These are phyloP conservation scores for Apiospora koreana DNA, from an alignment of 2,329 filamentous ascomycete genomes.

Conservation along the genomic window DNA sequence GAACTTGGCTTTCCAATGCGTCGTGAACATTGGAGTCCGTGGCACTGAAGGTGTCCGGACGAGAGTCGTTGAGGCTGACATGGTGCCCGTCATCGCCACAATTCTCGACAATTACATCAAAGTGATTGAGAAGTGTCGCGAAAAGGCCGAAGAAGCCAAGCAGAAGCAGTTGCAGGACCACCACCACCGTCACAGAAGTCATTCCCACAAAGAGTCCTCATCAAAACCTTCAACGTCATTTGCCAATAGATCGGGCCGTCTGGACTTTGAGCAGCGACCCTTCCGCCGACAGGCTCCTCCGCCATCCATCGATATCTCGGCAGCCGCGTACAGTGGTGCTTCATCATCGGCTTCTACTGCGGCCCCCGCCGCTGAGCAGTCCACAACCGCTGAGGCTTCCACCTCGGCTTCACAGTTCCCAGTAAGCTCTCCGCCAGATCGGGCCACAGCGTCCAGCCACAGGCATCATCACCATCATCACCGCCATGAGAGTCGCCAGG, in stretches of 20 bases:
- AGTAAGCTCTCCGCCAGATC: slow-evolving; percentile 66
- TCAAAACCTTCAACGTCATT: slow-evolving; percentile 52
- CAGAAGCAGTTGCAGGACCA: slow-evolving; percentile 63
- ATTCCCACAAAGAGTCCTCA: slow-evolving; percentile 47
- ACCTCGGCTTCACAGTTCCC: slow-evolving; percentile 63
- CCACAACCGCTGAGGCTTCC: slow-evolving; percentile 50
- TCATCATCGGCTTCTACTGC: slow-evolving; percentile 41
- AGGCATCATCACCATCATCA: slow-evolving; percentile 49
- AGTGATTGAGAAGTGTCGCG: slow-evolving; percentile 87
- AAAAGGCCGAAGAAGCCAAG: slow-evolving; percentile 82
- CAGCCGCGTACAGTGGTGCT: slow-evolving; percentile 45
- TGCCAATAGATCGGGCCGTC: slow-evolving; percentile 51
- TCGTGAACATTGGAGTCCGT: slow-evolving; percentile 96
- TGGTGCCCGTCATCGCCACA: slow-evolving; percentile 98
- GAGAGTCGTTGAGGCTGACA: slow-evolving; percentile 95
- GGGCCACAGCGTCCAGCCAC: slow-evolving; percentile 59
- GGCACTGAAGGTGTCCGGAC: slow-evolving; percentile 94
- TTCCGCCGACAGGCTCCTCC: slow-evolving; percentile 79
- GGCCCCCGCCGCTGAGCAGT: slow-evolving; percentile 40
- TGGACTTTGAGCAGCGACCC: slow-evolving; percentile 60
- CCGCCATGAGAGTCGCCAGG: slow-evolving; percentile 50
- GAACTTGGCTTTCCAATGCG: slow-evolving; percentile 98
- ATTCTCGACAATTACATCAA: slow-evolving; percentile 99
- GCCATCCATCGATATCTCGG: slow-evolving; percentile 78
- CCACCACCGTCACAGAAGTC: slow-evolving; percentile 50